These are phyloP conservation scores for Forsythia viridissima DNA, from an alignment of 257 asterid genomes.

Conservation along the genomic window DNA sequence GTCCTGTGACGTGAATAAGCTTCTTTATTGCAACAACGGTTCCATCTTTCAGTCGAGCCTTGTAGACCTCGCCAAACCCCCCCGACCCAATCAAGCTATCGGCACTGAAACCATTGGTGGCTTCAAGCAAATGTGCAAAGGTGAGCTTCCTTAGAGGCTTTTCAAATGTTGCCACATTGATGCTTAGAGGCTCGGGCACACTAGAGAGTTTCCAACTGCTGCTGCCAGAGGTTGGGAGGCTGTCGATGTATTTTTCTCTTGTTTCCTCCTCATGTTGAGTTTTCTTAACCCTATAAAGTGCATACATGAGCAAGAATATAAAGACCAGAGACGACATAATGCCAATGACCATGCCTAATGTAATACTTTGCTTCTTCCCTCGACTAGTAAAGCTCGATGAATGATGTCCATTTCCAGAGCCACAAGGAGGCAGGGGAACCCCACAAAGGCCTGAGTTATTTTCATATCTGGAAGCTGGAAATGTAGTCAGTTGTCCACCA, in stretches of 20 bases:
- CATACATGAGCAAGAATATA: constrained; percentile 54
- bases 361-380: constrained; percentile 50
- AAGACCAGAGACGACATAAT: constrained; percentile 56
- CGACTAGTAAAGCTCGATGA: constrained; percentile 21
- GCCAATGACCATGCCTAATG: constrained; percentile 76
- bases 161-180: constrained; percentile 86
- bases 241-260: constrained; percentile 79
- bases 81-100: constrained; percentile 91
- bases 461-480: constrained; percentile 73
- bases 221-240: constrained; percentile 89
- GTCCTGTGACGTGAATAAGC: constrained; percentile 76
- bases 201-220: constrained; percentile 86
- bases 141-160: constrained; percentile 89
- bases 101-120: constrained; percentile 86
- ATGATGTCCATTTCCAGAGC: constrained; percentile 29
- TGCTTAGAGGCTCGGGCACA: constrained; percentile 91
- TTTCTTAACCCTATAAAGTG: constrained; percentile 54
- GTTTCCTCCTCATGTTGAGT: constrained; percentile 51
- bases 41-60: constrained; percentile 76
- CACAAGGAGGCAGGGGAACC: constrained; percentile 73
- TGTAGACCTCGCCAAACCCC: constrained; percentile 95
- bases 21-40: constrained; percentile 86
- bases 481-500: constrained; percentile 85
- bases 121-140: constrained; percentile 81
- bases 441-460: constrained; percentile 93